These are phyloP conservation scores for Pseudotsuga menziesii DNA, from an alignment of 75 land plant species.

Conservation along the genomic window DNA sequence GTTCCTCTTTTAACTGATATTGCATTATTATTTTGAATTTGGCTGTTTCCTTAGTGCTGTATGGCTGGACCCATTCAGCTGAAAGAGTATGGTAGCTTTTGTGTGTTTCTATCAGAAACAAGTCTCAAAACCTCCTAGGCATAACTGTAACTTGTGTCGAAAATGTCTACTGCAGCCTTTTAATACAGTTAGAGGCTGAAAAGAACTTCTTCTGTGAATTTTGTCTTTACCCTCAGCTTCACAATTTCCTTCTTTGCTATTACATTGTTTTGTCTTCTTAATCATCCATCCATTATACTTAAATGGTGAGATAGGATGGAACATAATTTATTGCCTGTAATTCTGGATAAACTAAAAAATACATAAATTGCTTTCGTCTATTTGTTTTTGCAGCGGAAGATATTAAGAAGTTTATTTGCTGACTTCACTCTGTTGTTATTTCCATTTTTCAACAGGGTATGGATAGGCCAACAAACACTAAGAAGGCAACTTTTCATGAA, in stretches of 20 bases:
- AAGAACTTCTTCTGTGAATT: background rate
- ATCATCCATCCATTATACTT: background rate
- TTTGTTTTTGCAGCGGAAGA: background rate
- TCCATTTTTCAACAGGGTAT: background rate
- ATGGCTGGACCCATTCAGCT: too few species aligned
- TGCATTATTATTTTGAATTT: too few species aligned
- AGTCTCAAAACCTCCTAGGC: too few species aligned
- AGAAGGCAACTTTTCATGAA: constrained; percentile 24
- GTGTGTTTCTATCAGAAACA: too few species aligned
- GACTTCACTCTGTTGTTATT: background rate
- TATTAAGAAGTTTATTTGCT: background rate
- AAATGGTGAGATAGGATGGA: background rate
- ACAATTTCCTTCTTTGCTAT: background rate
- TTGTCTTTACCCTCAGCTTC: background rate
- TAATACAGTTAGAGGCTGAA: too few species aligned
- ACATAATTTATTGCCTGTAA: background rate
- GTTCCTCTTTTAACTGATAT: too few species aligned
- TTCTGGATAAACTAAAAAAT: background rate
- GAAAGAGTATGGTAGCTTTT: too few species aligned
- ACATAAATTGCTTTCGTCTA: background rate
- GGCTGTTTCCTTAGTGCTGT: too few species aligned
- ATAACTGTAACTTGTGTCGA: too few species aligned
- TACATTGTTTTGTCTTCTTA: background rate
- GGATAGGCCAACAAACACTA: constrained; percentile 15
- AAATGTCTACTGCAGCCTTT: too few species aligned